Percentiles rank a stretch among this genome's conserved stretches.
These are phyloP conservation scores for Solanum sejunctum DNA, from an alignment of 257 asterid species.

Conservation along the genomic window DNA sequence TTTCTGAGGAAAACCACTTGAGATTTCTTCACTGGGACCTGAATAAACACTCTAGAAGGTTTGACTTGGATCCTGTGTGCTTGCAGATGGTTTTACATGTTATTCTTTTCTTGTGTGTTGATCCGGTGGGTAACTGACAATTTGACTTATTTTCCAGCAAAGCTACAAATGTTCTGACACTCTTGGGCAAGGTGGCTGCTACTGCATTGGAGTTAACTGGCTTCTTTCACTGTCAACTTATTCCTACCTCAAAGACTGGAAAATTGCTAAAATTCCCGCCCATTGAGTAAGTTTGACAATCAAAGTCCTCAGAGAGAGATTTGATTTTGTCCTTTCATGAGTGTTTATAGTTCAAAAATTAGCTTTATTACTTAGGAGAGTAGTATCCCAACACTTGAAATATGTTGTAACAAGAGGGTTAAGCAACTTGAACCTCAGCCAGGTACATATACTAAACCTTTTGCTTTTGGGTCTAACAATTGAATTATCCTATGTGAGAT, in stretches of 20 bases:
- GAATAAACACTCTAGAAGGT: slow-evolving; percentile 71
- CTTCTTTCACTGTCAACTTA: slow-evolving; percentile 50
- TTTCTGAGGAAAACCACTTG: slow-evolving; percentile 49
- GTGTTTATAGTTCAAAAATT: neutral
- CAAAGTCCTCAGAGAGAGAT: neutral
- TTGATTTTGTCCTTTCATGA: neutral
- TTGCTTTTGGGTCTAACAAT: neutral
- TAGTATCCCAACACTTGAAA: neutral
- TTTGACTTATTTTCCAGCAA: slow-evolving; percentile 32
- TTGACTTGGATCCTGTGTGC: neutral
- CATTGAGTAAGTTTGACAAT: slow-evolving; percentile 8
- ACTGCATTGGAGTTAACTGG: slow-evolving; percentile 68
- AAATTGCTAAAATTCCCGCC: slow-evolving; percentile 5
- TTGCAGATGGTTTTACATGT: neutral
- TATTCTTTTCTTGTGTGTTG: neutral
- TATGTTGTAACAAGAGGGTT: neutral
- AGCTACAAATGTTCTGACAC: slow-evolving; percentile 47
- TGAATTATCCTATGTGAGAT: neutral
- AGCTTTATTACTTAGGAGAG: neutral
- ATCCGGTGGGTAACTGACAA: neutral
- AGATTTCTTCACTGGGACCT: slow-evolving; percentile 96
- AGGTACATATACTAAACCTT: neutral
- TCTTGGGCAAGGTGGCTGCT: slow-evolving; percentile 61
- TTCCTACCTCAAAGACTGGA: slow-evolving; percentile 34
- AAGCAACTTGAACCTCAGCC: neutral